Evolutionary conservation across 2,329 filamentous ascomycete genomes (phyloP).

Genomic region (Fusarium sp.): DNA sequence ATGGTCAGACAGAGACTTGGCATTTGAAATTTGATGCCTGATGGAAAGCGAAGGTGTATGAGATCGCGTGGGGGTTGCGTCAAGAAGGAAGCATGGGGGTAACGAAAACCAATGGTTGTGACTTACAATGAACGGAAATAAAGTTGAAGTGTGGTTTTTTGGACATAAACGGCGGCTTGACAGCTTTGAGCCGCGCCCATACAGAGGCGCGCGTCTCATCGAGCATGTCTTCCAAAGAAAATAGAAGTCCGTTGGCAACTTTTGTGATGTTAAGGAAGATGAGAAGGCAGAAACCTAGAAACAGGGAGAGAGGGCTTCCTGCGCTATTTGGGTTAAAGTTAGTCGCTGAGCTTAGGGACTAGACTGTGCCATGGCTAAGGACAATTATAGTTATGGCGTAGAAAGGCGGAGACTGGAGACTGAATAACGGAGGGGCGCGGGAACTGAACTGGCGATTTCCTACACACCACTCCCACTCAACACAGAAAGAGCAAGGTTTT

Average conservation of each 20-base stretch:
- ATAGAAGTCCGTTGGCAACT: constrained; percentile 2
- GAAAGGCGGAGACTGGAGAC: constrained; percentile 7
- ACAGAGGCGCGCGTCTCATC: constrained; percentile 45
- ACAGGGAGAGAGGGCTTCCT: constrained; percentile 16
- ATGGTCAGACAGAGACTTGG: constrained; percentile 32
- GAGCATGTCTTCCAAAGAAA: constrained; percentile 45
- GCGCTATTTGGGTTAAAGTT: constrained; percentile 29
- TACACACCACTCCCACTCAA: constrained; percentile 6
- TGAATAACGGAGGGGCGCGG: constrained; percentile 9
- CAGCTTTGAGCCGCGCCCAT: constrained; percentile 56
- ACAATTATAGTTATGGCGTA: constrained; percentile 36
- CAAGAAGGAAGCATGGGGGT: background rate
- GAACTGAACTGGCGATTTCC: constrained; percentile 29
- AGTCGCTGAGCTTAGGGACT: constrained; percentile 21
- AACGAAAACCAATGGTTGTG: background rate
- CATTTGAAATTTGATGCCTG: background rate
- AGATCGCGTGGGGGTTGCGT: constrained; percentile 30
- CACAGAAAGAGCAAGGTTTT: constrained; percentile 28
- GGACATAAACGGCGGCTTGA: constrained; percentile 66
- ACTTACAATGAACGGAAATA: constrained; percentile 80
- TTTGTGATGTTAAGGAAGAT: constrained; percentile 17
- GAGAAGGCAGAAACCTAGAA: constrained; percentile 15
- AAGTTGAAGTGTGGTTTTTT: constrained; percentile 80
- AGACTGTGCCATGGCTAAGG: constrained; percentile 20
- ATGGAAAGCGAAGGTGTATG: constrained; percentile 22